Percentiles rank a stretch among this genome's conserved stretches.
These are phyloP conservation scores for Lipomyces japonicus DNA, from an alignment of 805 yeast species.

Conservation along the genomic window DNA sequence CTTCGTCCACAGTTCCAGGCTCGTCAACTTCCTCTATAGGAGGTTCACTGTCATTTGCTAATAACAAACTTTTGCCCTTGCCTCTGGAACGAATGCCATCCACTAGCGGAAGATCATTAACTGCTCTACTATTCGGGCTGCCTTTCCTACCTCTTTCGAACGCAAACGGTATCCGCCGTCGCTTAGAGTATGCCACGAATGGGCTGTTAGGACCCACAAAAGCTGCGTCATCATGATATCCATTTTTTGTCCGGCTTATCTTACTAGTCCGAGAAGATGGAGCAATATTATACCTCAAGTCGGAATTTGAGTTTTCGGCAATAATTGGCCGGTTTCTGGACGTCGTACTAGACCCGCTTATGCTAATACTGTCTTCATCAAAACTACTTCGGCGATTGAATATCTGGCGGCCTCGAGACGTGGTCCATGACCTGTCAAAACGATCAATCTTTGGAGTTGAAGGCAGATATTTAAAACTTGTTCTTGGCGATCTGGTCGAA, in stretches of 20 bases:
- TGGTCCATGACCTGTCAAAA: conserved; percentile 2
- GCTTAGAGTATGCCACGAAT: not conserved
- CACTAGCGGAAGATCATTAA: not conserved
- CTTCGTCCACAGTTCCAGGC: conserved; percentile 18
- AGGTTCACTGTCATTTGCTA: not conserved
- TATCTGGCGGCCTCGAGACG: not conserved
- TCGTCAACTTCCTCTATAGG: conserved; percentile 21
- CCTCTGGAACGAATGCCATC: not conserved
- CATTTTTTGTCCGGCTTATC: not conserved
- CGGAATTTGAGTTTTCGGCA: not conserved
- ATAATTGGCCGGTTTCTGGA: not conserved
- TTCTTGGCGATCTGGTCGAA: conserved; percentile 20
- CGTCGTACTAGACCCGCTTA: not conserved
- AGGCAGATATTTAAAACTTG: conserved; percentile 8
- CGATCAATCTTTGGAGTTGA: conserved; percentile 12
- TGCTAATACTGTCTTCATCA: conserved; percentile 2
- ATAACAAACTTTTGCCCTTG: not conserved
- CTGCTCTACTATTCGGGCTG: not conserved
- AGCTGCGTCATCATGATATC: not conserved
- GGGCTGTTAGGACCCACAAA: not conserved
- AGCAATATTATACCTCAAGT: too few relatives aligned
- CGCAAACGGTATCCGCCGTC: not conserved
- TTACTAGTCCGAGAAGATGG: not conserved
- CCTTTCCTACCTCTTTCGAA: not conserved
- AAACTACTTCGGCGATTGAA: not conserved